A percentile compares a stretch with the other conserved stretches of the same genome.
phyloP scores from a whole-genome alignment of 2,329 filamentous ascomycete genomes.

The Hypoxylon sp. region DNA sequence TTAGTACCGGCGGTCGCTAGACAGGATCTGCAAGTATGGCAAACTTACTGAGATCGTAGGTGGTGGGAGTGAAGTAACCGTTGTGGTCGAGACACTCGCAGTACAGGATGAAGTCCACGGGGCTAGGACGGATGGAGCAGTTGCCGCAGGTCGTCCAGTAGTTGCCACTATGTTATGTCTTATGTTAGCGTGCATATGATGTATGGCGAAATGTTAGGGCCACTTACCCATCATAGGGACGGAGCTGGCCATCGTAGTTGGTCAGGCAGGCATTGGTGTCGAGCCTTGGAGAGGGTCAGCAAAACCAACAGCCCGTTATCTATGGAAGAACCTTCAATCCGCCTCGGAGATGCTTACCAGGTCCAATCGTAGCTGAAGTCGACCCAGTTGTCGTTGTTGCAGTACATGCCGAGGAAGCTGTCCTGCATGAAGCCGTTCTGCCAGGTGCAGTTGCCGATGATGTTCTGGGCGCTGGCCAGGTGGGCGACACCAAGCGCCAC shows the following conservation, averaged over 20 bases:
- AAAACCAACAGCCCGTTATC: conserved; percentile 20
- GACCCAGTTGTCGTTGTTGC: conserved; percentile 53
- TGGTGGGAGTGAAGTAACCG: conserved; percentile 32
- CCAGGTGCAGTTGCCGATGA: conserved; percentile 54
- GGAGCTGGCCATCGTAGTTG: conserved; percentile 48
- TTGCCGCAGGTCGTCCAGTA: conserved; percentile 47
- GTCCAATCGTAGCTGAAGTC: conserved; percentile 56
- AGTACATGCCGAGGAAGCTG: conserved; percentile 55
- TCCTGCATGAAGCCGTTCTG: conserved; percentile 50
- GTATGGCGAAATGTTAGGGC: neutral
- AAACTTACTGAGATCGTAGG: conserved; percentile 48
- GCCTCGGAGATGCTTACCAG: conserved; percentile 46
- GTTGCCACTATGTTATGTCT: conserved; percentile 46
- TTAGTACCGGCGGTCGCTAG: no score
- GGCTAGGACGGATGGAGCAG: conserved; percentile 45
- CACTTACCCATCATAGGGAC: conserved; percentile 43
- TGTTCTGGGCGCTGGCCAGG: conserved; percentile 45
- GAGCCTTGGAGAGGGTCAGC: conserved; percentile 48
- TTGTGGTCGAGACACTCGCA: conserved; percentile 46
- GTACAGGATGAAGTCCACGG: conserved; percentile 42
- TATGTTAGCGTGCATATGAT: neutral
- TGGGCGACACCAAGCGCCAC: conserved; percentile 47
- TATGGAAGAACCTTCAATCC: neutral
- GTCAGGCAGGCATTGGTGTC: conserved; percentile 51
- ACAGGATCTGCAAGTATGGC: conserved; percentile 11